Evolutionary conservation across 148 eudicot species (phyloP), one percentile per base, ranked within the genome.

Genomic region (Silene latifolia): DNA sequence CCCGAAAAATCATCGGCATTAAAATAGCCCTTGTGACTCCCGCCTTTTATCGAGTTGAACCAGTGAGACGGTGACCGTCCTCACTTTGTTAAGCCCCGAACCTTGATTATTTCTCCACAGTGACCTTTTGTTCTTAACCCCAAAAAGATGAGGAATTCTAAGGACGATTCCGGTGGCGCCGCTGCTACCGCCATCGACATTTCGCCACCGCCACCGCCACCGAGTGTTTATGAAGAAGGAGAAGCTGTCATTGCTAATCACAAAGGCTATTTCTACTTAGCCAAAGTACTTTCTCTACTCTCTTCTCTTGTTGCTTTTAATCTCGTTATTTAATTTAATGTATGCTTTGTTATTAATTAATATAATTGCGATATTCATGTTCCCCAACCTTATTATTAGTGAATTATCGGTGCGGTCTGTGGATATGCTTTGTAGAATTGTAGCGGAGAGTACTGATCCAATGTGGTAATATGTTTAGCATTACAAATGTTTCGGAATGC

Each of bases 191-290:
- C 44, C 8, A 6, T 25, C 18, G 6, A 3, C 35, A 32, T 32
- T 3, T 32, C 35, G 32, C 29, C 6, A 14, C 21, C 54, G 53
- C 48, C 48, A 8, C 21, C 17, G 54, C 54, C 56, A 0, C 19
- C 47, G 6, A 65, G 69, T 18, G 12, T 47, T 21, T 69, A 19
- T 47, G 57, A 69, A 17, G 72, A 69, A 48, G 72, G 72, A 46
- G 72, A 69, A 27, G 57, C 32, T 23, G 72, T 69, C 8, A 69
- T 69, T 4, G 72, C 72, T 69, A 47, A 69, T 69, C 72, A 69
- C 29, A 69, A 69, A 69, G 72, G 72, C 72, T 69, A 46, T 69
- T 69, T 19, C 57, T 69, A 69, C 72, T 69, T 69, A 11, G 72
- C 72, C 57, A 69, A 69, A 69, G 72, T 69, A 69, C 3, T 12